These are phyloP conservation scores for Mycena alexandri DNA, from an alignment of 768 basidiomycete genomes.

Conservation along the genomic window DNA sequence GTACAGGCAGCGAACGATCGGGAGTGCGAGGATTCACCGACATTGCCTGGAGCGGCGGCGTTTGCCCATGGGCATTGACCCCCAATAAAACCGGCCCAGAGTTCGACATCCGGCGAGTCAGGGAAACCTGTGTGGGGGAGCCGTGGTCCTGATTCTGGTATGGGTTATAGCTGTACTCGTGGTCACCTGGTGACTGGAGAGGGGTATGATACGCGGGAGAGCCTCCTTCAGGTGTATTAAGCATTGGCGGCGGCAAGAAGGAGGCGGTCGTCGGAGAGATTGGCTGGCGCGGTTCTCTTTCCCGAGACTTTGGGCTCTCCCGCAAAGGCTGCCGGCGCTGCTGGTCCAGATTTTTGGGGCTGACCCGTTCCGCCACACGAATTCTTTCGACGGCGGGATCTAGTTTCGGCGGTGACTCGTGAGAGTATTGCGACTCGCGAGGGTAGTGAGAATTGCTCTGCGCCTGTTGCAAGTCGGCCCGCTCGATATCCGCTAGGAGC, in stretches of 20 bases:
- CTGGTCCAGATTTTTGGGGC: conserved; percentile 65
- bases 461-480: conserved; percentile 73
- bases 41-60: conserved; percentile 67
- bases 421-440: conserved; percentile 57
- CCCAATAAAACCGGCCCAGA: conserved; percentile 29
- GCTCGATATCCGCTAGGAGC: conserved; percentile 78
- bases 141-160: conserved; percentile 45
- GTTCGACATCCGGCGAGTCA: conserved; percentile 60
- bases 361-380: conserved; percentile 63
- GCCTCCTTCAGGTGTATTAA: conserved; percentile 66
- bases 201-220: conserved; percentile 32
- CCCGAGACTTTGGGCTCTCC: conserved; percentile 49
- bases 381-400: conserved; percentile 69
- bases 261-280: conserved; percentile 43
- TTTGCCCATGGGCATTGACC: conserved; percentile 50
- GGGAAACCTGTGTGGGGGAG: conserved; percentile 44
- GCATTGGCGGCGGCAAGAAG: conserved; percentile 48
- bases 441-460: conserved; percentile 59
- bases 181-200: conserved; percentile 30
- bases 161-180: conserved; percentile 30
- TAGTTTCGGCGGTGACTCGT: conserved; percentile 63
- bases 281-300: conserved; percentile 40
- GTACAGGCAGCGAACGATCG: conserved; percentile 80
- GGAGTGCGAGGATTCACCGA: conserved; percentile 65
- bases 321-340: conserved; percentile 54